Conservation (phyloP, 768 basidiomycete genomes). For the Leucocoprinus sp. region DNA sequence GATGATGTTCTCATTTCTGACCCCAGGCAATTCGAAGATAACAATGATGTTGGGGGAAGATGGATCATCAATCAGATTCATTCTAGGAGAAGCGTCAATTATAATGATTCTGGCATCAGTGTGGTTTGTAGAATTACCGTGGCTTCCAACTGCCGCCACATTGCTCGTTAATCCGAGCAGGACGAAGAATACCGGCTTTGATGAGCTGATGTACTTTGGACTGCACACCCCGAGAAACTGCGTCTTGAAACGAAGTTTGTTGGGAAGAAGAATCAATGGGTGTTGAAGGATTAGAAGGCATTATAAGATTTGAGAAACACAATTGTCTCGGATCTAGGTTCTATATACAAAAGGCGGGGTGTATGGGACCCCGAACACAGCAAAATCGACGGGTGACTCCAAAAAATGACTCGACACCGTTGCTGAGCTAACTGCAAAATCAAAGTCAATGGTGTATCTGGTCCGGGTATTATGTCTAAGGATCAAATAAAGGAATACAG, state of each 20-base stretch:
- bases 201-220: constrained; percentile 19
- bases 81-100: constrained; percentile 20
- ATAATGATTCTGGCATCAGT: neutral
- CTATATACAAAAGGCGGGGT: no score
- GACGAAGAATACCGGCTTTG: constrained; percentile 18
- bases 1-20: constrained; percentile 27
- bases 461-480: no score
- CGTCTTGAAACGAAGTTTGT: constrained; percentile 6
- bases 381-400: no score
- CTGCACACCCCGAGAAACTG: constrained; percentile 20
- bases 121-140: constrained; percentile 13
- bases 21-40: constrained; percentile 38
- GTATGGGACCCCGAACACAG: no score
- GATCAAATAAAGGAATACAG: no score
- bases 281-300: constrained; percentile 4
- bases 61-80: constrained; percentile 35
- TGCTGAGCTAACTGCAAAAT: no score
- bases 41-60: constrained; percentile 24
- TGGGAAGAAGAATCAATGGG: constrained; percentile 4
- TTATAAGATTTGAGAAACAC: no score
- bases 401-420: no score
- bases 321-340: no score
- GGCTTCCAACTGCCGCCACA: constrained; percentile 17
- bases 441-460: no score
- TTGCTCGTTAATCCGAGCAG: constrained; percentile 13